Evolutionary conservation across 2,329 filamentous ascomycete genomes (phyloP), one percentile per base, ranked within the genome.

Genomic region (Triangularia setosa): DNA sequence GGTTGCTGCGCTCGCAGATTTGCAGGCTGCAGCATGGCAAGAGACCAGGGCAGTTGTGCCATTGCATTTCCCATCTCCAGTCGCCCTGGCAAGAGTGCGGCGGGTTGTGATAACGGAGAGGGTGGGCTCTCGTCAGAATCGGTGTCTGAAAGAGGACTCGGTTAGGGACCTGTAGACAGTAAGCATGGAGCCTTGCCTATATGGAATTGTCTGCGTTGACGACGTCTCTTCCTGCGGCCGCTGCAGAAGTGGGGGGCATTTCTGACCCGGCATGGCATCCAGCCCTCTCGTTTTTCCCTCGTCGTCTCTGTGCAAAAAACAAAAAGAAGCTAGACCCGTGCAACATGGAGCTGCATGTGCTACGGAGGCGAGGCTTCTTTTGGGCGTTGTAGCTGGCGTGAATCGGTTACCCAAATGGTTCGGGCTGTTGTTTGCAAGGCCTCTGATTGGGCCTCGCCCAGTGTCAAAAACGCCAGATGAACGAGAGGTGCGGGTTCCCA

Each of bases 361-460:
- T 12, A 48, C 40, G 40, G 18, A 48, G 40, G 21, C n/a, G 40
- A 48, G 40, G 40, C 40, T 48, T 48, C 40, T 48, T 48, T 48
- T 48, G 40, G 40, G 40, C 40, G 21, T n/a, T 48, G 40, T 48
- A 21, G 40, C 40, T 48, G 40, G 40, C 12, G 40, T 48, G 18
- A 48, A 28, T 64, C 58, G 61, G 64, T 64, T 35, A 55, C 61
- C 64, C 61, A 66, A 64, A 66, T n/a, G 55, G 61, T 63, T 63
- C 62, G 61, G 64, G 61, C 61, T 58, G 61, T 58, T 11, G 24
- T 9, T n/a, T 30, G 35, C 61, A 56, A 24, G 27, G 25, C 16
- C 28, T 55, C 4, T 58, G 58, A 64, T 61, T 64, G 64, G 64
- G 30, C 24, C 16, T 12, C n/a, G 30, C 8, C 11, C 21, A 14